Evolutionary conservation across 2,329 filamentous ascomycete genomes (phyloP).

Genomic region (Aspergillus luchuensis): DNA sequence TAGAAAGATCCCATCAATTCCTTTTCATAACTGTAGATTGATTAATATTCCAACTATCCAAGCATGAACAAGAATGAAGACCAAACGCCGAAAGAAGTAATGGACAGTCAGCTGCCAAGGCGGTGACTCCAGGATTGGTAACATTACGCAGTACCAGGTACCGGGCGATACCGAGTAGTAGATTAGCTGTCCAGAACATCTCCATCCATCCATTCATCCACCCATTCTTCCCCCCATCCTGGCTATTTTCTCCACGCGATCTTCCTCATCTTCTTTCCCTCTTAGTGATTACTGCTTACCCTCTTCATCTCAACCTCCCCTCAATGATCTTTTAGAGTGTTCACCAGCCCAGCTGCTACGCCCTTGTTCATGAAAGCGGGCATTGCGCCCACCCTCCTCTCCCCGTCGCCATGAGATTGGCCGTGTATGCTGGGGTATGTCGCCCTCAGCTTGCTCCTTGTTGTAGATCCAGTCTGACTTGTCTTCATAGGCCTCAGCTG

Average conservation of each 20-base stretch:
- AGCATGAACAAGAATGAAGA: neutral
- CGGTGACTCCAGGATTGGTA: conserved; percentile 17
- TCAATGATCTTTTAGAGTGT: conserved; percentile 24
- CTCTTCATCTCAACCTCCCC: neutral
- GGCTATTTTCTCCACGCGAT: conserved; percentile 17
- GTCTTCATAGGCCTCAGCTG: conserved; percentile 68
- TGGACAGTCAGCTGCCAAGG: neutral
- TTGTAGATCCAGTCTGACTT: conserved; percentile 10
- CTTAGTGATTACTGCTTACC: conserved; percentile 2
- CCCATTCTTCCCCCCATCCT: neutral
- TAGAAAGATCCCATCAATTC: too few species aligned
- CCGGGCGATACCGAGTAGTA: conserved; percentile 8
- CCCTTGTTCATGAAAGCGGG: conserved; percentile 33
- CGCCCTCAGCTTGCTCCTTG: conserved; percentile 1
- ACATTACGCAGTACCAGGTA: conserved; percentile 20
- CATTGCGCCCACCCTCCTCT: conserved; percentile 24
- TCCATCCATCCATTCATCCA: conserved; percentile 6
- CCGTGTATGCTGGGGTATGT: conserved; percentile 56
- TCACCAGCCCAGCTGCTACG: conserved; percentile 6
- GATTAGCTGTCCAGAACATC: conserved; percentile 32
- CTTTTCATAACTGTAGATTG: too few species aligned
- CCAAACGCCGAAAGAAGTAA: neutral
- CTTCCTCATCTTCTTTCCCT: conserved; percentile 1
- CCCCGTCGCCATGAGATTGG: conserved; percentile 49
- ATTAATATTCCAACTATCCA: neutral